phyloP scores from a whole-genome alignment of 768 basidiomycete genomes.

The Coprinopsis strossmayeri region DNA sequence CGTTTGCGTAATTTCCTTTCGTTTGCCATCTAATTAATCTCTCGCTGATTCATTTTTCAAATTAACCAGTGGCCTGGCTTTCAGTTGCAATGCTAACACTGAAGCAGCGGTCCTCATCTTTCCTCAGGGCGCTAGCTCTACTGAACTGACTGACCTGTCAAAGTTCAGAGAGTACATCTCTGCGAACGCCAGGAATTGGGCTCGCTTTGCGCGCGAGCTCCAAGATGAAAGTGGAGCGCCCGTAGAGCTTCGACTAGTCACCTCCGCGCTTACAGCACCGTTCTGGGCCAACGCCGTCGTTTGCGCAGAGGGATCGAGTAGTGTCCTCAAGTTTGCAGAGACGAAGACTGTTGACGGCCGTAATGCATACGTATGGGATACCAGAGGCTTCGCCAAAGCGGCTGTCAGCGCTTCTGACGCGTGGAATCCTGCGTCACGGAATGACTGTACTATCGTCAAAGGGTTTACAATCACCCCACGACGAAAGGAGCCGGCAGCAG shows the following conservation, averaged over 20 bases:
- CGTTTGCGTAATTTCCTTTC: conserved; percentile 2
- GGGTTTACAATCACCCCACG: not conserved
- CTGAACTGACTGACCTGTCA: conserved; percentile 4
- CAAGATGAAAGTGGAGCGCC: not conserved
- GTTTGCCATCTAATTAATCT: conserved; percentile 1
- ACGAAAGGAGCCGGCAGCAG: too few relatives aligned
- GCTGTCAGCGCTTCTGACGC: conserved; percentile 4
- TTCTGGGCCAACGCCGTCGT: conserved; percentile 9
- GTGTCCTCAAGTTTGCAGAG: not conserved
- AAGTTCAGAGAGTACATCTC: conserved; percentile 8
- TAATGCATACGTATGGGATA: conserved; percentile 1
- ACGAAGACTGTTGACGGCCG: conserved; percentile 1
- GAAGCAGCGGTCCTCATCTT: conserved; percentile 6
- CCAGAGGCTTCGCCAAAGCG: not conserved
- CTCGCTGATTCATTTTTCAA: conserved; percentile 1
- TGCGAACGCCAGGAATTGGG: conserved; percentile 6
- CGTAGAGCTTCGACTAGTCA: conserved; percentile 4
- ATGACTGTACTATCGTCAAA: conserved; percentile 1
- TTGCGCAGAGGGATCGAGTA: not conserved
- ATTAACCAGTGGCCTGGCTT: not conserved
- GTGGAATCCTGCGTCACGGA: conserved; percentile 2
- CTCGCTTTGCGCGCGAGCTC: not conserved
- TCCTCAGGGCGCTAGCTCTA: conserved; percentile 1
- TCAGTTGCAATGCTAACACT: not conserved
- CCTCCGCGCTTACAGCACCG: conserved; percentile 1